Conservation (phyloP, 2,329 filamentous ascomycete species). For the Microsporum ferrugineum region DNA sequence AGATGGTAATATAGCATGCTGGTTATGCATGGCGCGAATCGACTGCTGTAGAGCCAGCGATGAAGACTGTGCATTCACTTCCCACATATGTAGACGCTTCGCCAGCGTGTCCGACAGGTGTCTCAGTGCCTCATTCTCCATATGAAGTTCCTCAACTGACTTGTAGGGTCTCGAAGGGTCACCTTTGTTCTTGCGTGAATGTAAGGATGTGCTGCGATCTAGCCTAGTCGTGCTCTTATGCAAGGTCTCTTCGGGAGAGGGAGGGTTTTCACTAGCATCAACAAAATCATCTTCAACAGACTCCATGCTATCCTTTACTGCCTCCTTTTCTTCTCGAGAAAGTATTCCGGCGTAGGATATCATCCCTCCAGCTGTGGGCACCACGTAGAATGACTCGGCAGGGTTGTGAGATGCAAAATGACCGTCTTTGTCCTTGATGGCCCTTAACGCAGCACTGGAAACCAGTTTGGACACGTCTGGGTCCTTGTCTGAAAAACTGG, state of each 20-base stretch:
- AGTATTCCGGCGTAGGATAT: constrained; percentile 88
- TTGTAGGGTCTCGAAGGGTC: constrained; percentile 37
- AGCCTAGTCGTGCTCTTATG: not conserved
- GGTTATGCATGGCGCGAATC: constrained; percentile 42
- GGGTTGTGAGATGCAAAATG: constrained; percentile 48
- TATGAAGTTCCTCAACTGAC: constrained; percentile 73
- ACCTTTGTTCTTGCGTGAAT: constrained; percentile 7
- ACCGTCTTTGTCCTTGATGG: constrained; percentile 56
- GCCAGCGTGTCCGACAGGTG: constrained; percentile 75
- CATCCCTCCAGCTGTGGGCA: constrained; percentile 81
- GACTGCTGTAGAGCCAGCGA: constrained; percentile 80
- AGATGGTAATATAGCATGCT: constrained; percentile 20
- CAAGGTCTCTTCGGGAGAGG: constrained; percentile 32
- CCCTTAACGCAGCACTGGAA: constrained; percentile 71
- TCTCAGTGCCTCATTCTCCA: constrained; percentile 80
- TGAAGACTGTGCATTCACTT: constrained; percentile 79
- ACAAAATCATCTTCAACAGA: constrained; percentile 78
- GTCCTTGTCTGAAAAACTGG: constrained; percentile 37
- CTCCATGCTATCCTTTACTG: constrained; percentile 40
- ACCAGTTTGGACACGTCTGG: constrained; percentile 76
- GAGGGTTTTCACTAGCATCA: constrained; percentile 62
- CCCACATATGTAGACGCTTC: constrained; percentile 81
- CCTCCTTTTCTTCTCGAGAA: constrained; percentile 39
- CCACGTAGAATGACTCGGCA: constrained; percentile 76
- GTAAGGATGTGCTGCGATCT: constrained; percentile 22